Evolutionary conservation across 2,329 filamentous ascomycete species (phyloP), one percentile per base, ranked within the genome.

Genomic region (Cercospora citrullina): DNA sequence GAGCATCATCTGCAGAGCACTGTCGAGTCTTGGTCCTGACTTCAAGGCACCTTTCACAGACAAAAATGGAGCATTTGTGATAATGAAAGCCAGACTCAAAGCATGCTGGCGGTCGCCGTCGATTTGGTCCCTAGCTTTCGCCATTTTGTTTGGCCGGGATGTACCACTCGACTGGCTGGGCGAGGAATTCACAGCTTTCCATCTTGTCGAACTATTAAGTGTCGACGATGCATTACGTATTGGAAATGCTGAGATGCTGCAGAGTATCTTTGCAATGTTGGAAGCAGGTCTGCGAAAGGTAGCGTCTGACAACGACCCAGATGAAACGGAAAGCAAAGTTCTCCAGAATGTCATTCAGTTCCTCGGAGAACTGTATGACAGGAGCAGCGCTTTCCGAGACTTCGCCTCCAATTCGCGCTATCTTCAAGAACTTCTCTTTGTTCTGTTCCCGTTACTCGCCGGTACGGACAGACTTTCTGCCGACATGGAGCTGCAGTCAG

Each of bases 61-160:
- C 21, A 97, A 96, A 80, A 93, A 91, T 10, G 92, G 93, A 31
- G 96, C 96, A 1, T 97, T 97, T 77, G 85, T 86, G 36, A 91
- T 97, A 69, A 90, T 98, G 87, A 91, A 91, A 42, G 87, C 91
- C 74, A 87, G 92, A 33, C 81, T 99, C 4, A 93, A 90, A 75
- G 85, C 90, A 74, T 97, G 94, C 89, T 99, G 95, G 94, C 90
- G 92, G 75, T 86, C 93, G 16, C 87, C 93, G 2, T 87, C 89
- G 0, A 80, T 98, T 28, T 98, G 95, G 95, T 89, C 90, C 0
- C 90, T 95, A 53, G 93, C 91, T 76, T 92, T 99, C 79, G 90
- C 92, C 63, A 91, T 98, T 23, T 80, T 99, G 2, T 97, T 99
- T 75, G 93, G 92, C 0, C 86, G 89, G 51, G 93, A 97, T 75